phyloP scores from a whole-genome alignment of 2,329 filamentous ascomycete genomes.

The Dendryphion nanum region DNA sequence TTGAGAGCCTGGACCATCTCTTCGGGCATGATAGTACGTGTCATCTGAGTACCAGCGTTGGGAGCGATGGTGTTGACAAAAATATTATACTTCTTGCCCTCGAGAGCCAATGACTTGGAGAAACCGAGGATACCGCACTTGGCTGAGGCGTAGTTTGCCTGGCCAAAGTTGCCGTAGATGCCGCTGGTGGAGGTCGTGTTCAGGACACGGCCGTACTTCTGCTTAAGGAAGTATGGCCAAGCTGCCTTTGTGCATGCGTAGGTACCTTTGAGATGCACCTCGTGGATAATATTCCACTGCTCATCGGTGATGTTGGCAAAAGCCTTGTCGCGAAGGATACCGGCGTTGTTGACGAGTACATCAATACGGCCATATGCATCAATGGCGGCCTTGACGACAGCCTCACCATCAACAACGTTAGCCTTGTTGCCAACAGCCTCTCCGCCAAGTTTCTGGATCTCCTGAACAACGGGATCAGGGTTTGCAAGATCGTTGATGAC shows the following conservation, averaged over 20 bases:
- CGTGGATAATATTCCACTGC: slow-evolving; percentile 87
- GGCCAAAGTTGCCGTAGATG: slow-evolving; percentile 98
- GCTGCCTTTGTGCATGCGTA: slow-evolving; percentile 97
- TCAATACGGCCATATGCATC: slow-evolving; percentile 92
- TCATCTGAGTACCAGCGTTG: slow-evolving; percentile 96
- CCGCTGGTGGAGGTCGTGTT: slow-evolving; percentile 97
- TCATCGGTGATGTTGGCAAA: slow-evolving; percentile 97
- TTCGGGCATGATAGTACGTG: slow-evolving; percentile 87
- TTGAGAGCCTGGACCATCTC: slow-evolving; percentile 99
- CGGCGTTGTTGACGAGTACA: slow-evolving; percentile 96
- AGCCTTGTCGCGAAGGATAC: slow-evolving; percentile 96
- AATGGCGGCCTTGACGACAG: slow-evolving; percentile 88
- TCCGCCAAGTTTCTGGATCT: slow-evolving; percentile 87
- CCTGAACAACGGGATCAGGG: slow-evolving; percentile 84
- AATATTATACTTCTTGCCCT: slow-evolving; percentile 97
- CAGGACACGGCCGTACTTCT: slow-evolving; percentile 95
- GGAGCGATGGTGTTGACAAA: slow-evolving; percentile 97
- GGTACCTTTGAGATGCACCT: slow-evolving; percentile 89
- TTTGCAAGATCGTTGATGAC: slow-evolving; percentile 96
- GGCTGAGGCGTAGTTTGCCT: slow-evolving; percentile 88
- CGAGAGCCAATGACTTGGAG: slow-evolving; percentile 86
- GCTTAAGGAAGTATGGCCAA: slow-evolving; percentile 96
- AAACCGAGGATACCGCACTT: slow-evolving; percentile 82
- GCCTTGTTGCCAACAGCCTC: slow-evolving; percentile 92
- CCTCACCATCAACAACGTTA: slow-evolving; percentile 87